phyloP scores from a whole-genome alignment of 371 early-diverging fungal species.

The Mucor circinelloides region DNA sequence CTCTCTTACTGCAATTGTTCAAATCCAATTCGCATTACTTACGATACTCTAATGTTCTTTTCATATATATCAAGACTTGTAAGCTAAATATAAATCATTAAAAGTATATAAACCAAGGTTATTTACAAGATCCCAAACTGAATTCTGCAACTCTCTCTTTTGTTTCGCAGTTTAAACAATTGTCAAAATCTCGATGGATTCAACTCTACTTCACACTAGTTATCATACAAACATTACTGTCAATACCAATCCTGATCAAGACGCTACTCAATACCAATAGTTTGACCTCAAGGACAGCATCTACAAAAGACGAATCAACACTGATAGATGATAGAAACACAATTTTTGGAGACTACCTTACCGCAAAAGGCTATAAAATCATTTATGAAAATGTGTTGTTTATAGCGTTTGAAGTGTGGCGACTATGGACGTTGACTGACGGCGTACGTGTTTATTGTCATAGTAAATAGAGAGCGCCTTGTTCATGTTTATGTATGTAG shows the following conservation, averaged over 20 bases:
- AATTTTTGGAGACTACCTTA: not conserved
- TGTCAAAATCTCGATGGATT: slow-evolving; percentile 21
- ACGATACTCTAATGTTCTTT: not conserved
- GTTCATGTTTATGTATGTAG: not conserved
- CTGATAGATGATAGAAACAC: not conserved
- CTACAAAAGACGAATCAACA: not conserved
- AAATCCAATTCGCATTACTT: not conserved
- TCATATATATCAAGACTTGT: slow-evolving; percentile 5
- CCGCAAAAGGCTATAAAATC: slow-evolving; percentile 8
- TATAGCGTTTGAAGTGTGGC: slow-evolving; percentile 16
- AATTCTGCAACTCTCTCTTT: not conserved
- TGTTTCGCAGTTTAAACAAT: slow-evolving; percentile 15
- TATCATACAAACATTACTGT: slow-evolving; percentile 1
- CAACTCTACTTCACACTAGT: slow-evolving; percentile 7
- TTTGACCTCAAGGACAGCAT: not conserved
- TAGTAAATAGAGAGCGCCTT: not conserved
- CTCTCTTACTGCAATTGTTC: not conserved
- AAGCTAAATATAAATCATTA: not conserved
- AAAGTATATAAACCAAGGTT: not conserved
- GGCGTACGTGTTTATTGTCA: not conserved
- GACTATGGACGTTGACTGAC: slow-evolving; percentile 16
- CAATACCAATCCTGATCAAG: slow-evolving; percentile 12
- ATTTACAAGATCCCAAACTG: not conserved
- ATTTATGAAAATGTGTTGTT: slow-evolving; percentile 16
- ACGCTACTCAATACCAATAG: slow-evolving; percentile 5